phyloP scores from a whole-genome alignment of 148 eudicot genomes.

The Pharnaceum exiguum region DNA sequence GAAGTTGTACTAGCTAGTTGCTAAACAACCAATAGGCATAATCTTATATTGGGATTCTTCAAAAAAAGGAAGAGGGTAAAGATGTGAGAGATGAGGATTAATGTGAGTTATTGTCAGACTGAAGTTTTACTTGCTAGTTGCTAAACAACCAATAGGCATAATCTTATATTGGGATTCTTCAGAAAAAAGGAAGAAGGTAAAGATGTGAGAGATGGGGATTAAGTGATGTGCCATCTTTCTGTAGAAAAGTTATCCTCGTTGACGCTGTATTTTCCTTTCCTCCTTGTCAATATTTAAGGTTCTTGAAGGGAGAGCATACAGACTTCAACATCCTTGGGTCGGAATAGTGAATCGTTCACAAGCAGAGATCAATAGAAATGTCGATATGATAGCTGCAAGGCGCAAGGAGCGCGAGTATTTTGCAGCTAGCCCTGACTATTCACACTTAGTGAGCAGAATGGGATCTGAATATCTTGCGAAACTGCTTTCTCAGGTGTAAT shows the following conservation, averaged over 20 bases:
- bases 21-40: no score
- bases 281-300: conserved; percentile 34
- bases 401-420: conserved; percentile 66
- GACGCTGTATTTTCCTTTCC: background rate
- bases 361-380: conserved; percentile 71
- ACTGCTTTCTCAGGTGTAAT: conserved; percentile 58
- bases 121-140: no score
- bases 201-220: no score
- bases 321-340: conserved; percentile 72
- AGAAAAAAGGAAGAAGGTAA: no score
- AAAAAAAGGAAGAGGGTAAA: no score
- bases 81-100: no score
- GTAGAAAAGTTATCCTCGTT: background rate
- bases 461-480: conserved; percentile 85
- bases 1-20: no score
- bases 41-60: no score
- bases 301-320: conserved; percentile 74
- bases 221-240: background rate
- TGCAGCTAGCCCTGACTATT: conserved; percentile 70
- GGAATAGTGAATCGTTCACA: conserved; percentile 82
- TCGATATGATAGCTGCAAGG: conserved; percentile 70
- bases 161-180: no score
- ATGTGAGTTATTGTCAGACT: no score
- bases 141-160: no score
- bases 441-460: conserved; percentile 67